Base-by-base conservation (phyloP, 805 yeast species). In the Cyberlindnera maritima region DNA sequence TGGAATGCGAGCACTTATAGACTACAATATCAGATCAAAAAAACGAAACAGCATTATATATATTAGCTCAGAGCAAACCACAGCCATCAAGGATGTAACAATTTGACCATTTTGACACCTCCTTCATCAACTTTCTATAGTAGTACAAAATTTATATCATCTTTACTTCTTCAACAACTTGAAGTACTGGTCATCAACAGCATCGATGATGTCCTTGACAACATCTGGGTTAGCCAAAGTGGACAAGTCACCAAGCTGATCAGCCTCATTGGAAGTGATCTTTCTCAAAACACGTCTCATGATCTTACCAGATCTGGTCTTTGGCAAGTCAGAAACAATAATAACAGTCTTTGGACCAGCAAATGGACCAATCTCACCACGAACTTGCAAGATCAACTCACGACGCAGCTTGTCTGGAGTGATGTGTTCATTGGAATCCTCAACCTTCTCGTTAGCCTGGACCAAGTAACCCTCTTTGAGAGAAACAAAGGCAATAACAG, bases 271-370 rank as follows among this genome's bases (percentile, higher is more conserved):
- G 40, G 89, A 83, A 41, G 83, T 71, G 50, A 85, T 74, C 72
- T 85, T 85, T 71, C 94, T 79, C 66, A 85, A 75, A 61, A 85
- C 85, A 72, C 94, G 78, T 78, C 94, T 81, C 94, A 85, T 85
- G 58, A 85, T 85, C 72, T 85, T 85, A 62, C 94, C 94, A 4
- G 90, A 83, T 73, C 94, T 81, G 12, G 94, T 85, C 76, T 85
- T 85, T 61, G 94, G 94, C 66, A 85, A 79, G 64, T 85, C 94
- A 58, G 77, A 79, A 43, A 85, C 92, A 45, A 85, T 66, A 38
- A 85, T 73, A 52, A 86, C 83, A 39, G 80, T 66, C 69, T 85
- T 85, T 55, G 94, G 94, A 37, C 92, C 89, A 33, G 94, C 94
- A 69, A 85, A 85, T 46, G 94, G 92, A 28, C 94, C 94, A 62